Conservation (phyloP, 305 asterid species). For the Solanum hybrid region DNA sequence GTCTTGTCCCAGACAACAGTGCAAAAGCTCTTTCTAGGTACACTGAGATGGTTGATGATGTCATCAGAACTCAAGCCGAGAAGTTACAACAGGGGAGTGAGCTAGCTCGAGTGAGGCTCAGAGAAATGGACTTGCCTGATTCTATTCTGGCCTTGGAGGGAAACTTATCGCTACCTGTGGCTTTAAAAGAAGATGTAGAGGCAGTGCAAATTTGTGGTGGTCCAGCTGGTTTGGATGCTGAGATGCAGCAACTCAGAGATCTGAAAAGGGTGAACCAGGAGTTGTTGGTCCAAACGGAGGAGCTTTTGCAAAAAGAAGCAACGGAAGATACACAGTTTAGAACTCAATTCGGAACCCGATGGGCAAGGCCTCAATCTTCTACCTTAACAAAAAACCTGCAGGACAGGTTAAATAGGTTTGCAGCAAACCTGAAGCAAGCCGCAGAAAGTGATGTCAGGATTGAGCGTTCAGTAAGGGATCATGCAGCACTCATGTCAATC, state of each 20-base stretch:
- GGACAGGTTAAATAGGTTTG: slow-evolving; percentile 70
- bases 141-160: slow-evolving; percentile 73
- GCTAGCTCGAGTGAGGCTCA: slow-evolving; percentile 89
- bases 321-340: slow-evolving; percentile 64
- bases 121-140: slow-evolving; percentile 97
- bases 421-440: slow-evolving; percentile 71
- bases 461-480: slow-evolving; percentile 76
- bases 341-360: slow-evolving; percentile 62
- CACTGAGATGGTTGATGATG: slow-evolving; percentile 91
- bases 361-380: slow-evolving; percentile 81
- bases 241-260: slow-evolving; percentile 71
- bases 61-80: slow-evolving; percentile 92
- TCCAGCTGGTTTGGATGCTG: slow-evolving; percentile 59
- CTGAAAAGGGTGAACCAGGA: slow-evolving; percentile 75
- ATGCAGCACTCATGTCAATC: slow-evolving; percentile 63
- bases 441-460: slow-evolving; percentile 72
- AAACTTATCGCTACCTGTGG: slow-evolving; percentile 37
- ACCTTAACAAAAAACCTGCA: slow-evolving; percentile 63
- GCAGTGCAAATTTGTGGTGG: slow-evolving; percentile 81
- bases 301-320: slow-evolving; percentile 72
- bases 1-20: slow-evolving; percentile 90
- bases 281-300: slow-evolving; percentile 60
- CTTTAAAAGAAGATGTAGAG: slow-evolving; percentile 61
- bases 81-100: slow-evolving; percentile 97
- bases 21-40: slow-evolving; percentile 93